Evolutionary conservation across 352 stramenopile genomes (phyloP).

Genomic region (Hyaloperonospora brassicae): DNA sequence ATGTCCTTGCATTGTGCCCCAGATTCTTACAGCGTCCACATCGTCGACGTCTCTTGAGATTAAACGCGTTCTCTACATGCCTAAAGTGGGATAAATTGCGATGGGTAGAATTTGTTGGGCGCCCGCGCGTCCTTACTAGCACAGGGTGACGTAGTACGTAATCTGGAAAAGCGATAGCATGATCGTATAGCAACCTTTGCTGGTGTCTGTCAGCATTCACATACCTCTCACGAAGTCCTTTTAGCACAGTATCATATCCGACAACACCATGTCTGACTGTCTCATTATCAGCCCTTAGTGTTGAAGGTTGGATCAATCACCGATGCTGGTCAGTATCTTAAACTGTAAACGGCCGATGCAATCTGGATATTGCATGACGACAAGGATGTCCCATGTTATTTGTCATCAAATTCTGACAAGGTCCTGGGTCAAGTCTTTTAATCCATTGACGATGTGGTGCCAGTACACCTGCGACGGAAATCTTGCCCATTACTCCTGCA

Average conservation of each 20-base stretch:
- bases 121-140: neutral
- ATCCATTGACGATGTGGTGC: no score
- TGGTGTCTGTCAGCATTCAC: neutral
- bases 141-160: neutral
- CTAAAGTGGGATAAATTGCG: no score
- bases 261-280: neutral
- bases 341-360: neutral
- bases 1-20: neutral
- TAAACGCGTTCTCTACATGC: no score
- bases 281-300: neutral
- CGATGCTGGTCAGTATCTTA: neutral
- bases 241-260: neutral
- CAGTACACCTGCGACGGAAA: no score
- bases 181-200: neutral
- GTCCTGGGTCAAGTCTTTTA: no score
- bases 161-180: neutral
- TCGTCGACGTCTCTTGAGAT: no score
- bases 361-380: no score
- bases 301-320: neutral
- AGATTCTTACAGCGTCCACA: neutral
- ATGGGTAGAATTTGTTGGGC: no score
- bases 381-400: no score
- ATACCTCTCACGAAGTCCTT: neutral
- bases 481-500: no score
- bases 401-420: no score